Base-by-base conservation (phyloP, 2,329 filamentous ascomycete species). In the Penicillium sp. region DNA sequence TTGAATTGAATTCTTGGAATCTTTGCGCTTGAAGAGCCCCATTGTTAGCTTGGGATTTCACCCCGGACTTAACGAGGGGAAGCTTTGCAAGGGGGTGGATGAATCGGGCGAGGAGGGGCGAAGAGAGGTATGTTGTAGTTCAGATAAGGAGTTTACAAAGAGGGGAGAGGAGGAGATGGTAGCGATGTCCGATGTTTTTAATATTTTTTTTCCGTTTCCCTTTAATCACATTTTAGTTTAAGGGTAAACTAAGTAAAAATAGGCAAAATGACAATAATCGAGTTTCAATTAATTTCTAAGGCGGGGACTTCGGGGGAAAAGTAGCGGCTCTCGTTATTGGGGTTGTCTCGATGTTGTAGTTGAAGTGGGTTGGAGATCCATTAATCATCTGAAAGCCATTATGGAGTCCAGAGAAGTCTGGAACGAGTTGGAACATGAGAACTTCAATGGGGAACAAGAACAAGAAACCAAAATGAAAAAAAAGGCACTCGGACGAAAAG, bases 1-100 rank as follows among this genome's bases (percentile, higher is more conserved):
- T 22, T 39, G 42, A 14, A 22, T 45, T 14, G 67, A 68, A 46
- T 63, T 63, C 48, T 68, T 72, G n/a, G 70, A 69, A 55, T 75
- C 72, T 54, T 72, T 75, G 60, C 71, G 71, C 62, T 70, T 74
- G 62, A 76, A 75, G 48, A 75, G 61, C 53, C 71, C 72, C 72
- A 75, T 75, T 57, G 49, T 52, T 4, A 3, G 22, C 13, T 10
- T 16, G 57, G 52, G 30, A 50, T 16, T 52, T 48, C 45, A 25
- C 39, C 28, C 42, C 41, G 27, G 30, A 19, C 5, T 2, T 38
- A 14, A 25, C 19, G 8, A 40, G 11, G 35, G 25, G 22, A 25
- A 25, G 22, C 22, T 25, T 44, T 31, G 18, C n/a, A 29, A 30
- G 22, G 11, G 22, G 43, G 38, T 22, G 45, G 42, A 41, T 35